A percentile compares a stretch with the other conserved stretches of the same genome.
Conservation (phyloP, 148 eudicot species). For the Heliosperma pusillum region DNA sequence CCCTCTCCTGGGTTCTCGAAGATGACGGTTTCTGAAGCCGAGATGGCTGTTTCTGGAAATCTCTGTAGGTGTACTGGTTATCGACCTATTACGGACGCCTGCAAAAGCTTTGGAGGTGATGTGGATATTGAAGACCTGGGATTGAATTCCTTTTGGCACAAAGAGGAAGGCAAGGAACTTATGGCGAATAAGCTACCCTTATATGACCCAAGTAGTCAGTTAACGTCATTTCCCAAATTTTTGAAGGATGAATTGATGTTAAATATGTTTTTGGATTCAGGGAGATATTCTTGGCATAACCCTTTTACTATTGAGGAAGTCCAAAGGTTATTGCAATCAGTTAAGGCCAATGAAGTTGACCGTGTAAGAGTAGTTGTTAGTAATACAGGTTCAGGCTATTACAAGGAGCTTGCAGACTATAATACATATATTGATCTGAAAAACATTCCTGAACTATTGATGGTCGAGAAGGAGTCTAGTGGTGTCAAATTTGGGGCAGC, state of each 20-base stretch:
- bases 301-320: slow-evolving; percentile 68
- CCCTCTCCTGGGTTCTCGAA: slow-evolving; percentile 70
- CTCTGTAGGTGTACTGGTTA: slow-evolving; percentile 97
- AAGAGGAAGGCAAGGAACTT: slow-evolving; percentile 46
- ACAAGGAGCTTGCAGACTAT: slow-evolving; percentile 55
- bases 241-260: slow-evolving; percentile 45
- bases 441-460: slow-evolving; percentile 64
- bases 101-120: slow-evolving; percentile 87
- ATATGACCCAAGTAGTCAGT: slow-evolving; percentile 40
- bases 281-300: slow-evolving; percentile 57
- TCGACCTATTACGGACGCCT: slow-evolving; percentile 89
- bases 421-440: slow-evolving; percentile 67
- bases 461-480: slow-evolving; percentile 37
- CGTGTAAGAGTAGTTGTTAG: slow-evolving; percentile 60
- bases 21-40: slow-evolving; percentile 70
- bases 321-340: slow-evolving; percentile 34
- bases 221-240: slow-evolving; percentile 57
- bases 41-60: slow-evolving; percentile 73
- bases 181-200: slow-evolving; percentile 54
- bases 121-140: slow-evolving; percentile 96
- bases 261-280: slow-evolving; percentile 36
- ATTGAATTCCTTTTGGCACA: slow-evolving; percentile 66
- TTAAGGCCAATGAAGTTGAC: slow-evolving; percentile 24
- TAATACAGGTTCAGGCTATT: slow-evolving; percentile 81
- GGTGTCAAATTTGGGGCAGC: slow-evolving; percentile 75